Evolutionary conservation across 352 stramenopile species (phyloP).

Genomic region (Phytophthora podocarpi): DNA sequence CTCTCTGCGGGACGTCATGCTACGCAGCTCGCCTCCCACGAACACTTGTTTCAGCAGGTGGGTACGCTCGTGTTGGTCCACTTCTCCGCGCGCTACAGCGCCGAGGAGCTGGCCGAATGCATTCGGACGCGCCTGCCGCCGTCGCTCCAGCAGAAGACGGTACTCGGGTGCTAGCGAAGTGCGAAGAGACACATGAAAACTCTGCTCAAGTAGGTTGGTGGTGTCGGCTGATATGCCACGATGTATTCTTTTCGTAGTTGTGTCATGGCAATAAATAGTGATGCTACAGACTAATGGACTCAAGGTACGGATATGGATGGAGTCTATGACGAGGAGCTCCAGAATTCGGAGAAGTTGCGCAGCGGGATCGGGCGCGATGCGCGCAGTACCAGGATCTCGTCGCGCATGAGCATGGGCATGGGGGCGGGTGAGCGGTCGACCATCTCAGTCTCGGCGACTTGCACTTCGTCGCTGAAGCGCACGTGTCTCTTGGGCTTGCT

Average conservation of each 20-base stretch:
- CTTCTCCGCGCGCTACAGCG: slow-evolving; percentile 70
- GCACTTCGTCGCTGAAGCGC: slow-evolving; percentile 66
- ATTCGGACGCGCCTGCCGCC: slow-evolving; percentile 39
- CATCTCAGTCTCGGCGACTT: slow-evolving; percentile 42
- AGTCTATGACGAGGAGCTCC: slow-evolving; percentile 49
- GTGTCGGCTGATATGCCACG: slow-evolving; percentile 18
- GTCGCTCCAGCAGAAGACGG: slow-evolving; percentile 51
- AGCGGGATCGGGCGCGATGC: slow-evolving; percentile 72
- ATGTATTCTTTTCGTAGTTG: slow-evolving; percentile 35
- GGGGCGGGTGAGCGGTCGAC: slow-evolving; percentile 63
- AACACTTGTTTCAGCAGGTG: slow-evolving; percentile 55
- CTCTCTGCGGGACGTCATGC: background rate
- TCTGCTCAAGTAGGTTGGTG: slow-evolving; percentile 8
- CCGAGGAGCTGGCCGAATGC: slow-evolving; percentile 36
- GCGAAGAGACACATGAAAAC: background rate
- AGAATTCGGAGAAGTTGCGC: slow-evolving; percentile 84
- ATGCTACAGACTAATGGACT: slow-evolving; percentile 42
- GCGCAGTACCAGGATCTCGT: slow-evolving; percentile 82
- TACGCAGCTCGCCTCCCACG: slow-evolving; percentile 52
- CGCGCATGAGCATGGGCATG: slow-evolving; percentile 70
- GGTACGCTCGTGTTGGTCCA: slow-evolving; percentile 71
- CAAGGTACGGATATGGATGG: slow-evolving; percentile 10
- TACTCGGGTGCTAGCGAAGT: slow-evolving; percentile 33
- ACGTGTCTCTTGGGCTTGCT: slow-evolving; percentile 43
- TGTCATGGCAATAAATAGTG: slow-evolving; percentile 48